Conservation (phyloP, 139 green algal species). For the Monoraphidium neglectum region DNA sequence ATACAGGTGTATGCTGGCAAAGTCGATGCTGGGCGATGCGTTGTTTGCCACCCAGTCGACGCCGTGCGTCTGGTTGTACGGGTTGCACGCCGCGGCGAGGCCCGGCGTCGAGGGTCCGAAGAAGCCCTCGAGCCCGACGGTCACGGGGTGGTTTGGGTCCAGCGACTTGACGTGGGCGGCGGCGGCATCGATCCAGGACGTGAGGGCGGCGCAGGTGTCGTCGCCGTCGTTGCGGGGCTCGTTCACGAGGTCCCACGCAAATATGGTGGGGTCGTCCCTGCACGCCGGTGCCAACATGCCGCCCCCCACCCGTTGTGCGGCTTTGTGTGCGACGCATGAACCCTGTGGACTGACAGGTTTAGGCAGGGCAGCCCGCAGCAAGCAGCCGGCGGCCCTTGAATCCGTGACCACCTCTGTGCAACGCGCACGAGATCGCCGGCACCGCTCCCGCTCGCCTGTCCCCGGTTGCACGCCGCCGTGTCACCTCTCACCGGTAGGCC, state of each 20-base stretch:
- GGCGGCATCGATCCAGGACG: constrained; percentile 49
- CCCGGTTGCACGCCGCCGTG: background rate
- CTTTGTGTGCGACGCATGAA: too few relatives aligned
- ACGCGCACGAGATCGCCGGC: too few relatives aligned
- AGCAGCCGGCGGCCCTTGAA: too few relatives aligned
- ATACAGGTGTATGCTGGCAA: constrained; percentile 71
- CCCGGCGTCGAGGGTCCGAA: constrained; percentile 59
- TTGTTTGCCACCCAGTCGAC: constrained; percentile 62
- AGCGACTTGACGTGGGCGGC: constrained; percentile 60
- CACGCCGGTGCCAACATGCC: too few relatives aligned
- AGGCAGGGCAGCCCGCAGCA: too few relatives aligned
- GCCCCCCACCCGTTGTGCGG: too few relatives aligned
- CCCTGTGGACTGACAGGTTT: too few relatives aligned
- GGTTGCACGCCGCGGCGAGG: constrained; percentile 30
- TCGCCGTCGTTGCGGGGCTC: constrained; percentile 46
- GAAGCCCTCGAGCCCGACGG: constrained; percentile 74
- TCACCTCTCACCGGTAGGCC: constrained; percentile 36
- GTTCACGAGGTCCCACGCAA: constrained; percentile 68
- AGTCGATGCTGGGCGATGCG: constrained; percentile 56
- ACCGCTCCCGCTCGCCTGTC: too few relatives aligned
- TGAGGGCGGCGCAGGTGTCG: background rate
- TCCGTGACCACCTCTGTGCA: too few relatives aligned
- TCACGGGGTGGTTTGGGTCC: constrained; percentile 76
- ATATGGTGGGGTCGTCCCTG: constrained; percentile 67
- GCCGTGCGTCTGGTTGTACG: constrained; percentile 54